Evolutionary conservation across 2,329 filamentous ascomycete genomes (phyloP).

Genomic region (Nemania sp.): DNA sequence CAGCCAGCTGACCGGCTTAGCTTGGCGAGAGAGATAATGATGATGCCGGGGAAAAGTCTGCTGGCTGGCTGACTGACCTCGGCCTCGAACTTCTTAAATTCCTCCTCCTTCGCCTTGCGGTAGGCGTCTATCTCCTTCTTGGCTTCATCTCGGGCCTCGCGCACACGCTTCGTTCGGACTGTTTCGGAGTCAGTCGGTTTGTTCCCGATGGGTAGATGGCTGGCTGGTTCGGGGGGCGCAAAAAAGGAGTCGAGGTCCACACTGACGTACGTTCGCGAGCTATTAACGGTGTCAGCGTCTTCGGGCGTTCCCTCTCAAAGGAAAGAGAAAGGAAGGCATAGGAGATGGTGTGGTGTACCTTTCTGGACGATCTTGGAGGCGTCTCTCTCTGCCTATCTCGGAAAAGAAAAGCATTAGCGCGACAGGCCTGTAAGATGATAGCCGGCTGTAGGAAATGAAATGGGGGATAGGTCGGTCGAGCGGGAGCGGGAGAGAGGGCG

Average conservation of each 20-base stretch:
- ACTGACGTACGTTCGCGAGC: conserved; percentile 24
- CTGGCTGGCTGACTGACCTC: conserved; percentile 56
- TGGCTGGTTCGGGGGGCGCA: too few species aligned
- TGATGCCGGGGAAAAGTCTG: too few species aligned
- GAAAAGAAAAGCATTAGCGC: conserved; percentile 4
- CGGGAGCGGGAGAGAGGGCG: conserved; percentile 26
- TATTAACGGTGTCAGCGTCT: conserved; percentile 8
- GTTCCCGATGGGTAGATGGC: too few species aligned
- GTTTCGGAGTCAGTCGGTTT: conserved; percentile 21
- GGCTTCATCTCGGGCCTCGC: conserved; percentile 92
- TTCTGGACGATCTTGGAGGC: conserved; percentile 99
- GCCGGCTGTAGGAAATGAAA: background rate
- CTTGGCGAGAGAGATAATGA: too few species aligned
- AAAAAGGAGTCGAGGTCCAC: conserved; percentile 8
- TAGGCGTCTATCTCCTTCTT: conserved; percentile 98
- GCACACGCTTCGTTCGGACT: conserved; percentile 93
- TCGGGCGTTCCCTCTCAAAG: background rate
- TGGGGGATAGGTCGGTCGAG: too few species aligned
- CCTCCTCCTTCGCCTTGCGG: conserved; percentile 83
- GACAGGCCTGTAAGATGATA: background rate
- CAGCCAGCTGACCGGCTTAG: too few species aligned
- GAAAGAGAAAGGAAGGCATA: background rate
- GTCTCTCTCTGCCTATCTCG: conserved; percentile 87
- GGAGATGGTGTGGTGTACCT: conserved; percentile 57
- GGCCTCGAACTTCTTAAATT: conserved; percentile 93